These are phyloP conservation scores for Capronia epimyces DNA, from an alignment of 2,329 filamentous ascomycete genomes.

Conservation along the genomic window DNA sequence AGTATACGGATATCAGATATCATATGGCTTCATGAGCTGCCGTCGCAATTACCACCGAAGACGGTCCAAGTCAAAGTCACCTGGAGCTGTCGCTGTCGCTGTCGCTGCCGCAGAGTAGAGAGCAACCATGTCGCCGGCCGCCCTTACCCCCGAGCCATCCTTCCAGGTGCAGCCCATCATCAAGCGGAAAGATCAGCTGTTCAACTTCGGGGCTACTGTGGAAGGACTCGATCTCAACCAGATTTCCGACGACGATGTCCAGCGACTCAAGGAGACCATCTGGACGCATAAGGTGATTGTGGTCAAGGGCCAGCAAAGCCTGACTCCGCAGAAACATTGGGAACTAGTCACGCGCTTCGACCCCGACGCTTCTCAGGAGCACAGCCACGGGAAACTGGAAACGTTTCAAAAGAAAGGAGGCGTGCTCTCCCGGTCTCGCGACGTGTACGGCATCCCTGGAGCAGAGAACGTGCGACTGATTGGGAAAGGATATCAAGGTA, in stretches of 20 bases:
- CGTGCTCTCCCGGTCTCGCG: slow-evolving; percentile 35
- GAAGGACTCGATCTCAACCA: slow-evolving; percentile 38
- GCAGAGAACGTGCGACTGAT: slow-evolving; percentile 44
- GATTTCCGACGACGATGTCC: slow-evolving; percentile 36
- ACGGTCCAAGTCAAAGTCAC: no score
- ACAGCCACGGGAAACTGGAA: slow-evolving; percentile 42
- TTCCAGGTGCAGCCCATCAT: slow-evolving; percentile 11
- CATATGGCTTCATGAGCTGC: no score
- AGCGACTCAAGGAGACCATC: slow-evolving; percentile 37
- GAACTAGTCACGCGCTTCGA: slow-evolving; percentile 44
- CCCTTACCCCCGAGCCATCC: slow-evolving; percentile 13
- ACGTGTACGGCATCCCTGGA: slow-evolving; percentile 38
- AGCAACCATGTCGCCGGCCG: slow-evolving; percentile 18
- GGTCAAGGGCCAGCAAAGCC: slow-evolving; percentile 41
- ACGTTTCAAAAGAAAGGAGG: slow-evolving; percentile 41
- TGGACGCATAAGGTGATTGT: slow-evolving; percentile 44
- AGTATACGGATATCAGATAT: no score
- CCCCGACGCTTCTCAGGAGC: slow-evolving; percentile 38
- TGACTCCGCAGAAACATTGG: slow-evolving; percentile 43
- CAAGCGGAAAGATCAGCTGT: slow-evolving; percentile 25
- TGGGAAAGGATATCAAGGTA: slow-evolving; percentile 42
- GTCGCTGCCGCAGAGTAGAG: no score
- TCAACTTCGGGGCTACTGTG: slow-evolving; percentile 37
- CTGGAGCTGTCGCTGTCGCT: no score
- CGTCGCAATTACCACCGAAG: no score